Evolutionary conservation across 352 stramenopile species (phyloP).

Genomic region (Globisporangium okanoganense): DNA sequence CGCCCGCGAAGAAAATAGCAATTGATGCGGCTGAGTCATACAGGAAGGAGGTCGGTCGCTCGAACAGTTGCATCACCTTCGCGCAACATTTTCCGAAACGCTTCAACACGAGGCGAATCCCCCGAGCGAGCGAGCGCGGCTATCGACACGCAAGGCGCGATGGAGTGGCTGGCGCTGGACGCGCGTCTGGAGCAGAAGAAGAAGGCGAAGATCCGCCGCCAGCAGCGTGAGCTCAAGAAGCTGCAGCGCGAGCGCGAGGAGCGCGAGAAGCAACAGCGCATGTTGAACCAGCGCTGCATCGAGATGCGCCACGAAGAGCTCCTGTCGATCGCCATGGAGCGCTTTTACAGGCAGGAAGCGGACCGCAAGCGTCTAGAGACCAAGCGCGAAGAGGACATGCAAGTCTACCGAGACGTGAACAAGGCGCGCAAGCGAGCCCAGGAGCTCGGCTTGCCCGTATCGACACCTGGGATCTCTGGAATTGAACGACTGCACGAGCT

Average conservation of each 20-base stretch:
- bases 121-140: too few species aligned
- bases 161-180: conserved; percentile 52
- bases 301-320: conserved; percentile 56
- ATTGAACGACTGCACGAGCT: conserved; percentile 30
- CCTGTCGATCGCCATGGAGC: conserved; percentile 41
- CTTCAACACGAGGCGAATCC: conserved; percentile 13
- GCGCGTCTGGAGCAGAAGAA: conserved; percentile 48
- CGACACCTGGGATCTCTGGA: conserved; percentile 28
- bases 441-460: conserved; percentile 27
- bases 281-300: conserved; percentile 25
- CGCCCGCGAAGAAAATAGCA: background rate
- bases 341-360: conserved; percentile 23
- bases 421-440: conserved; percentile 23
- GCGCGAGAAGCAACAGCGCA: conserved; percentile 29
- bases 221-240: conserved; percentile 45
- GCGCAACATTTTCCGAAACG: background rate
- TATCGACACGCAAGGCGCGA: background rate
- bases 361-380: conserved; percentile 17
- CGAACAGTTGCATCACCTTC: background rate
- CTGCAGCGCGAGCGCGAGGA: conserved; percentile 24
- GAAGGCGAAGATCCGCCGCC: conserved; percentile 30
- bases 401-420: conserved; percentile 25
- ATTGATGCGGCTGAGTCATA: background rate
- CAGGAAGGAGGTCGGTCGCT: background rate
- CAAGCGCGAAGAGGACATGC: conserved; percentile 37